Conservation (phyloP, 257 asterid genomes). For the Nicotiana paniculata region DNA sequence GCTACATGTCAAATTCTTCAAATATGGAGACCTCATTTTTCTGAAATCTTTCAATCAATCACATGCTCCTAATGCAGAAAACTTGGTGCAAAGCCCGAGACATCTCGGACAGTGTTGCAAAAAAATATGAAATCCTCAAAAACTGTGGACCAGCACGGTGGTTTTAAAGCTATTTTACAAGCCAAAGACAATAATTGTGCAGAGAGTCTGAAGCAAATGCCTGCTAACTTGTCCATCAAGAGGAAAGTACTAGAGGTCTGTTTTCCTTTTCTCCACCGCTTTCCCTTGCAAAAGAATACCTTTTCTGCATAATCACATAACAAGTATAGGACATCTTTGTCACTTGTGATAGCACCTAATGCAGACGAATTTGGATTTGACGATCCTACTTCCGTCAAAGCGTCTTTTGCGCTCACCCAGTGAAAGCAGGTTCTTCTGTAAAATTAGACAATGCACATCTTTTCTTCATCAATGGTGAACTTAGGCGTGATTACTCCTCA, state of each 20-base stretch:
- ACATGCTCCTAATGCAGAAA: slow-evolving; percentile 21
- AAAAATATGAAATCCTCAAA: slow-evolving; percentile 30
- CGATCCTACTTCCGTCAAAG: slow-evolving; percentile 49
- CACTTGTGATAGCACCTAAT: background rate
- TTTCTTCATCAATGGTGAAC: slow-evolving; percentile 13
- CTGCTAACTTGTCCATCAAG: slow-evolving; percentile 41
- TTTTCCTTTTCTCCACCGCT: slow-evolving; percentile 6
- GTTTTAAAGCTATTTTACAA: slow-evolving; percentile 20
- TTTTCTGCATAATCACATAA: background rate
- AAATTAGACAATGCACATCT: background rate
- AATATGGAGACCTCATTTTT: background rate
- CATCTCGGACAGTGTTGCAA: slow-evolving; percentile 26
- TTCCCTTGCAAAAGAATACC: background rate
- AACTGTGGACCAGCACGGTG: slow-evolving; percentile 29
- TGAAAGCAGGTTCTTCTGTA: slow-evolving; percentile 42
- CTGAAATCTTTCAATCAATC: background rate
- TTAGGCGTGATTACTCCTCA: slow-evolving; percentile 11
- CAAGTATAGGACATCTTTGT: background rate
- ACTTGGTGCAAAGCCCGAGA: slow-evolving; percentile 37
- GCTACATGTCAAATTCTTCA: background rate
- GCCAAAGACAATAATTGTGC: slow-evolving; percentile 18
- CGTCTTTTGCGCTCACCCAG: slow-evolving; percentile 42
- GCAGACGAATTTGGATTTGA: slow-evolving; percentile 41
- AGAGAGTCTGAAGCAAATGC: slow-evolving; percentile 28
- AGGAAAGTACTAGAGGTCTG: slow-evolving; percentile 62